Conservation (phyloP, 2,329 filamentous ascomycete genomes). For the Botrytis squamosa region DNA sequence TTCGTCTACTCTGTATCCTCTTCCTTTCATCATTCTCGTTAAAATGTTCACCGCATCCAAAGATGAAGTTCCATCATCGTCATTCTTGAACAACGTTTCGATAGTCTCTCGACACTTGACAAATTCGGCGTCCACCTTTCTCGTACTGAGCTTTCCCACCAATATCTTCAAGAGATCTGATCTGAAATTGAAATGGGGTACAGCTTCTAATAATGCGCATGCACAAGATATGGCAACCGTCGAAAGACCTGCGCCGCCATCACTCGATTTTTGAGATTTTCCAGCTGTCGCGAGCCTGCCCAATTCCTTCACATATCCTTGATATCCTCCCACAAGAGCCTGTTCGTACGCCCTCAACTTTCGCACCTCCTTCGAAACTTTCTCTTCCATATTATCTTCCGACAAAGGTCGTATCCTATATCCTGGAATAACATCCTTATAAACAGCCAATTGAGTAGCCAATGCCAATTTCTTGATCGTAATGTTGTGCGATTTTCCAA, state of each 20-base stretch:
- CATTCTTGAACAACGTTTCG: slow-evolving; percentile 77
- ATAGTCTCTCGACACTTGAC: slow-evolving; percentile 74
- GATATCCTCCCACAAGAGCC: slow-evolving; percentile 79
- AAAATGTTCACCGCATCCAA: slow-evolving; percentile 83
- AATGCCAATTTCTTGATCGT: slow-evolving; percentile 84
- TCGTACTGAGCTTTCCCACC: slow-evolving; percentile 75
- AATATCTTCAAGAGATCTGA: slow-evolving; percentile 83
- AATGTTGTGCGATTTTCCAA: slow-evolving; percentile 66
- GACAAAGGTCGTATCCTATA: slow-evolving; percentile 85
- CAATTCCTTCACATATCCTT: slow-evolving; percentile 77
- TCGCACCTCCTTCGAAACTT: slow-evolving; percentile 89
- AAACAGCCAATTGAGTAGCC: slow-evolving; percentile 83
- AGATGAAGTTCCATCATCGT: slow-evolving; percentile 86
- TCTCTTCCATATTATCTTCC: slow-evolving; percentile 72
- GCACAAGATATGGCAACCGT: slow-evolving; percentile 82
- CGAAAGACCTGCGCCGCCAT: slow-evolving; percentile 53
- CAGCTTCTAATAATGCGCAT: slow-evolving; percentile 74
- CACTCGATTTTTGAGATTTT: slow-evolving; percentile 40
- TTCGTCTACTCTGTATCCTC: slow-evolving; percentile 80
- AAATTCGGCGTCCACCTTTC: slow-evolving; percentile 71
- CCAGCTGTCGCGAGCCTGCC: slow-evolving; percentile 63
- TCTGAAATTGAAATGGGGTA: slow-evolving; percentile 97
- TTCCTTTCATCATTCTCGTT: slow-evolving; percentile 87
- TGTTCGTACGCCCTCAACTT: slow-evolving; percentile 83
- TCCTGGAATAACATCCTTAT: slow-evolving; percentile 93